These are phyloP conservation scores for Botrytis fabae DNA, from an alignment of 2,329 filamentous ascomycete species.

Conservation along the genomic window DNA sequence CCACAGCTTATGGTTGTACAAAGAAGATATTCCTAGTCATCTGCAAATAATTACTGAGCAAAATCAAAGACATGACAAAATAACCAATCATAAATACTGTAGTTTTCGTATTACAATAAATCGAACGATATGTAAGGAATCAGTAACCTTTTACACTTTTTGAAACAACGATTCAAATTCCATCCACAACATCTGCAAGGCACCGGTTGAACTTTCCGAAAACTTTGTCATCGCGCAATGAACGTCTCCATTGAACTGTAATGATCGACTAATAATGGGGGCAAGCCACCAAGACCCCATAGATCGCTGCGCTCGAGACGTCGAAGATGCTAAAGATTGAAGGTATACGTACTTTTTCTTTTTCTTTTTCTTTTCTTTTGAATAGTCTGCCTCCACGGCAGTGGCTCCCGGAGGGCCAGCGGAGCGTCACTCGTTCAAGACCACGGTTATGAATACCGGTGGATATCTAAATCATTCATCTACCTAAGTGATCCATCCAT, in stretches of 20 bases:
- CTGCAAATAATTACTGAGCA: background rate
- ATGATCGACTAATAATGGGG: background rate
- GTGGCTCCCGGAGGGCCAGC: background rate
- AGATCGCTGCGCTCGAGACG: background rate
- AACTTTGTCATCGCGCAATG: background rate
- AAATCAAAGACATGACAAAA: background rate
- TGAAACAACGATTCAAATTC: conserved; percentile 11
- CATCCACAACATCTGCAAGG: conserved; percentile 11
- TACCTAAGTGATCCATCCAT: background rate
- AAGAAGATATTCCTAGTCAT: background rate
- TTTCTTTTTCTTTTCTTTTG: background rate
- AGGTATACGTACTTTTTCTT: background rate
- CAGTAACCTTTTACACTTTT: background rate
- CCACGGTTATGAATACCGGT: background rate
- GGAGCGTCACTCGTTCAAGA: background rate
- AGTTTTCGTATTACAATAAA: background rate
- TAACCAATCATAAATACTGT: background rate
- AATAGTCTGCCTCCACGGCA: background rate
- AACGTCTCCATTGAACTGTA: background rate
- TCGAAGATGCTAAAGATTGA: background rate
- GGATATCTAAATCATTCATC: background rate
- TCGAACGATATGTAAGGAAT: conserved; percentile 14
- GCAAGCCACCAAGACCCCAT: background rate
- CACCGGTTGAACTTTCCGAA: background rate
- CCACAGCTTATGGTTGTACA: background rate